Base-by-base conservation (phyloP, 2,329 filamentous ascomycete genomes). In the Xylaria sp. region DNA sequence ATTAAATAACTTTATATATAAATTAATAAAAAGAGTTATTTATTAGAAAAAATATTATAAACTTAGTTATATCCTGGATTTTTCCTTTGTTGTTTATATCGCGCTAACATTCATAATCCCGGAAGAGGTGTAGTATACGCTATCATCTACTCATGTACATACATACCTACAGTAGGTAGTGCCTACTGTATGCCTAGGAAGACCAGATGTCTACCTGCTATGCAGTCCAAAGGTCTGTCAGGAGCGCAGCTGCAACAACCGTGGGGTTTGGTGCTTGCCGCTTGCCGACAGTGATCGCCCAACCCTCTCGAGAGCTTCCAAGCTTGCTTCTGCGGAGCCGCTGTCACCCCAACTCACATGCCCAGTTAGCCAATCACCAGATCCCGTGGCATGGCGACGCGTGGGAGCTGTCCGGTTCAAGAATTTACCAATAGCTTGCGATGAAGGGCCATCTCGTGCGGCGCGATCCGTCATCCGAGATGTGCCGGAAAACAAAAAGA, bases 221-320 rank as follows among this genome's bases (percentile, higher is more conserved):
- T 46, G 3, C 8, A 20, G 41, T 46, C 41, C 41, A 46, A 18
- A 20, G 15, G 6, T 46, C 41, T 1, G 41, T 18, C 15, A 28
- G 54, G 68, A 69, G 62, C 71, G 63, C 70, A 72, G 56, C 65
- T 70, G 67, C 69, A 68, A 68, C 59, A 68, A 43, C 66, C 72
- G 74, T 72, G 74, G 71, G 68, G 68, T 69, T 72, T 69, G 62
- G 71, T 64, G 62, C 71, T 69, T 73, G 72, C 72, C 73, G 72
- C 70, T 68, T 74, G 69, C 75, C 75, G 72, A 72, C 71, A 72
- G 66, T 64, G 76, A 77, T 77, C 74, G 69, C 62, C 73, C 66
- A 71, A 65, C 67, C 64, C 48, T 71, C 58, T 68, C 31, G 28
- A 64, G 52, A 48, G 41, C 48, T 51, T 49, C 31, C 62, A 55